Conservation (phyloP, 176 grass and related monocot genomes). For the Rhipidocladum racemiflorum region DNA sequence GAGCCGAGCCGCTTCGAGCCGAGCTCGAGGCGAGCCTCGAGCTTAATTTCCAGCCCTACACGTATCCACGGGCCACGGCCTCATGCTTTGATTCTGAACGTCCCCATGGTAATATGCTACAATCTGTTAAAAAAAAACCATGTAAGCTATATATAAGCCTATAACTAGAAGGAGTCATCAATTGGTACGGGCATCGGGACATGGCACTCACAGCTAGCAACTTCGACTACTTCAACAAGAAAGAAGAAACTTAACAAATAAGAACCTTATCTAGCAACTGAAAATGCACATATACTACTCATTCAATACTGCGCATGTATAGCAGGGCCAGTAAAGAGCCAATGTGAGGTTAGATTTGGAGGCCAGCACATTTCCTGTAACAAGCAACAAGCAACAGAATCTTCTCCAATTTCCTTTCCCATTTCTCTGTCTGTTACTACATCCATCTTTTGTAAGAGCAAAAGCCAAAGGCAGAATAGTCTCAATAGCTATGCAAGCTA, state of each 20-base stretch:
- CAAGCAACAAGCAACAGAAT: not conserved
- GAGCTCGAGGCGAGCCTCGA: no score
- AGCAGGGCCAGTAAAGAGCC: not conserved
- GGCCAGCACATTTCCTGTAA: not conserved
- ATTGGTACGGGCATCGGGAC: no score
- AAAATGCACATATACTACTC: not conserved
- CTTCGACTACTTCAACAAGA: not conserved
- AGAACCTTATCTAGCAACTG: not conserved
- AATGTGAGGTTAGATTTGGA: not conserved
- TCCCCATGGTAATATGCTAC: not conserved
- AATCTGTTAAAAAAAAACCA: no score
- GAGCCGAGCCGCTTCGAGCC: no score
- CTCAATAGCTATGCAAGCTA: not conserved
- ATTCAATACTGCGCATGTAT: not conserved
- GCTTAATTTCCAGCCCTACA: no score
- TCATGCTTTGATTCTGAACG: not conserved
- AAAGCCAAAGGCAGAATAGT: slow-evolving; percentile 12
- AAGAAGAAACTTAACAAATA: not conserved
- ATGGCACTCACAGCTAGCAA: not conserved
- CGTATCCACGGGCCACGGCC: no score
- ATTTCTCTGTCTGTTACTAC: not conserved
- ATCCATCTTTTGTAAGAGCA: not conserved
- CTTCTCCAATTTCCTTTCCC: not conserved
- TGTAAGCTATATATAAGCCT: no score
- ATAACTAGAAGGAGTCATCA: not conserved